These are phyloP conservation scores for Penicillium alfredii DNA, from an alignment of 495 filamentous ascomycete genomes.

Conservation along the genomic window DNA sequence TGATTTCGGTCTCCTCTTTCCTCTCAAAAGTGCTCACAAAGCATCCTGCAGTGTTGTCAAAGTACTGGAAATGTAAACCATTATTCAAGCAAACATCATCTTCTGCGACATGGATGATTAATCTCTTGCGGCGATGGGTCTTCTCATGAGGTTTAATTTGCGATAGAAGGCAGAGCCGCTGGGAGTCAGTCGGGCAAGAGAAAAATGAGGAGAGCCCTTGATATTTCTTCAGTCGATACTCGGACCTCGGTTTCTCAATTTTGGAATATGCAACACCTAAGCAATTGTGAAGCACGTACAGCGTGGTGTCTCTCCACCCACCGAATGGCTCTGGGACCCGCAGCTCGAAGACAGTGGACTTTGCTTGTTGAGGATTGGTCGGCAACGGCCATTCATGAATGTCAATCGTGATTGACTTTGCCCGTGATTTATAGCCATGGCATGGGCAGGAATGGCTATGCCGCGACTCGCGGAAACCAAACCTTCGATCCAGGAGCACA, in stretches of 20 bases:
- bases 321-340: slow-evolving; percentile 36
- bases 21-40: slow-evolving; percentile 26
- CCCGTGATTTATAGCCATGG: slow-evolving; percentile 14
- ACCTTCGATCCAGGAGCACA: too few relatives aligned
- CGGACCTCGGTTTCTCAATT: slow-evolving; percentile 9
- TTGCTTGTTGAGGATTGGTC: slow-evolving; percentile 17
- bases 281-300: slow-evolving; percentile 37
- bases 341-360: slow-evolving; percentile 55
- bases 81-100: slow-evolving; percentile 40
- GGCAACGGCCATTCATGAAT: slow-evolving; percentile 62
- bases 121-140: slow-evolving; percentile 16
- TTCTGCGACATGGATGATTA: slow-evolving; percentile 13
- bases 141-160: slow-evolving; percentile 22
- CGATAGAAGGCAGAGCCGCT: slow-evolving; percentile 21
- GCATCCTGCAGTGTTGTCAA: slow-evolving; percentile 19
- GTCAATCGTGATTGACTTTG: slow-evolving; percentile 38
- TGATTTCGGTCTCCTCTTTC: slow-evolving; percentile 10
- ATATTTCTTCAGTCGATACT: slow-evolving; percentile 9
- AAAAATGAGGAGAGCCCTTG: slow-evolving; percentile 9
- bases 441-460: too few relatives aligned
- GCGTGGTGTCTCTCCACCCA: slow-evolving; percentile 50
- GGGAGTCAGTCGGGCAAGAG: not conserved
- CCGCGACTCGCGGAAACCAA: too few relatives aligned
- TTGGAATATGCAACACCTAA: slow-evolving; percentile 17
- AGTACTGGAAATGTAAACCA: slow-evolving; percentile 29